Conservation (phyloP, 306 rosid species). For the Cucurbita maxima region DNA sequence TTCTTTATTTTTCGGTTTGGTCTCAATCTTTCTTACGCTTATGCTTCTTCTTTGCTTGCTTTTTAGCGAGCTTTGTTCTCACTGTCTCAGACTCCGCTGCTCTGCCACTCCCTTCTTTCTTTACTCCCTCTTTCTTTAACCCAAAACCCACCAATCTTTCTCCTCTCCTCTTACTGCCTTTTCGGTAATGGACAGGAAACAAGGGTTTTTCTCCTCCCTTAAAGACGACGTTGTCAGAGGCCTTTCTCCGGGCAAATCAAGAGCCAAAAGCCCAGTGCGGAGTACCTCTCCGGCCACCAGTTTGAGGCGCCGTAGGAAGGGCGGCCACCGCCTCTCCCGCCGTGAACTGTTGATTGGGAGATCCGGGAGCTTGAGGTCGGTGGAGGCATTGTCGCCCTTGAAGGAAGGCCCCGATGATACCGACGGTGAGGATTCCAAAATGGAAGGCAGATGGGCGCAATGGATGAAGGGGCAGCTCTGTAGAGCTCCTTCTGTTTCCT, state of each 20-base stretch:
- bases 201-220: conserved; percentile 71
- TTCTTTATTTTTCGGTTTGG: neutral
- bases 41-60: conserved; percentile 1
- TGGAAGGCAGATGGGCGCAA: conserved; percentile 71
- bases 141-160: neutral
- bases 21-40: neutral
- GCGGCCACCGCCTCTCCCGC: conserved; percentile 38
- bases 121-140: neutral
- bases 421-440: conserved; percentile 42
- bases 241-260: conserved; percentile 65
- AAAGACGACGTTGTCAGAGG: conserved; percentile 82
- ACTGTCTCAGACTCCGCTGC: conserved; percentile 8
- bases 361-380: conserved; percentile 77
- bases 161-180: neutral
- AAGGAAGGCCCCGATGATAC: conserved; percentile 90
- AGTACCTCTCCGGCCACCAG: conserved; percentile 58
- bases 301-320: conserved; percentile 50
- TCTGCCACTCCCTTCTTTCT: neutral
- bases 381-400: conserved; percentile 80
- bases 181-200: conserved; percentile 61
- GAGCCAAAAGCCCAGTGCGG: conserved; percentile 56
- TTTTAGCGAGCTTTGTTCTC: conserved; percentile 10
- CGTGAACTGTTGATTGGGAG: conserved; percentile 53
- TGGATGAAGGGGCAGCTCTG: conserved; percentile 86
- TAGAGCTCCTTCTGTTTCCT: conserved; percentile 57